These are phyloP conservation scores for Warburgia ugandensis DNA, from an alignment of 164 flowering plant species.

Conservation along the genomic window DNA sequence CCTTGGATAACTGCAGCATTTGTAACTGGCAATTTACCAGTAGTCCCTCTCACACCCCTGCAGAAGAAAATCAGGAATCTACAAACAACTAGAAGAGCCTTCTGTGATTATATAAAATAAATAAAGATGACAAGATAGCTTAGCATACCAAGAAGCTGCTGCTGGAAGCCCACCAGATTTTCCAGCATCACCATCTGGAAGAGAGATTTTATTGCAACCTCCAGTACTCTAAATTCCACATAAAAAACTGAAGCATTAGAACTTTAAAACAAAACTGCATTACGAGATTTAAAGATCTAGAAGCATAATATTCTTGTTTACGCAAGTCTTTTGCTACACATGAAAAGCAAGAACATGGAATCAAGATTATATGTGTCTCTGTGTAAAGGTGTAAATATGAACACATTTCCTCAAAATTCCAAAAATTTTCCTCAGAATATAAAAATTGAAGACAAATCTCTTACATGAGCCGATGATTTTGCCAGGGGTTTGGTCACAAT, in stretches of 20 bases:
- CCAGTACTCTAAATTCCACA: constrained; percentile 1
- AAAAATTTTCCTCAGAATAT: neutral
- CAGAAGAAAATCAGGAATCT: neutral
- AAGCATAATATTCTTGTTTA: no score
- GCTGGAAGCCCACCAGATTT: constrained; percentile 7
- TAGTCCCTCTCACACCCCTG: constrained; percentile 4
- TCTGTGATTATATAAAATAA: no score
- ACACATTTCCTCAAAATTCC: no score
- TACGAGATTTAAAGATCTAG: no score
- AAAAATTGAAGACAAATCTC: neutral
- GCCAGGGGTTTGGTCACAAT: constrained; percentile 2
- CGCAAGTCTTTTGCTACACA: no score
- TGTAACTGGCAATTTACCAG: constrained; percentile 3
- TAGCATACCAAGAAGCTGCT: constrained; percentile 4
- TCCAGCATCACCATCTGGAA: constrained; percentile 3
- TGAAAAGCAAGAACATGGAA: no score
- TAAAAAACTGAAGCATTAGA: no score
- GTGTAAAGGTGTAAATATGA: no score
- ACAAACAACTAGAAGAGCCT: no score
- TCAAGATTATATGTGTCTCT: no score
- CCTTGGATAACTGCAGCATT: constrained; percentile 6
- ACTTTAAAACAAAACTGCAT: no score
- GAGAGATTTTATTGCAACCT: neutral
- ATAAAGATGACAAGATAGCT: no score
- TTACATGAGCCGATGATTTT: constrained; percentile 3